Base-by-base conservation (phyloP, 805 yeast genomes). In the Kluyveromyces dobzhanskii region DNA sequence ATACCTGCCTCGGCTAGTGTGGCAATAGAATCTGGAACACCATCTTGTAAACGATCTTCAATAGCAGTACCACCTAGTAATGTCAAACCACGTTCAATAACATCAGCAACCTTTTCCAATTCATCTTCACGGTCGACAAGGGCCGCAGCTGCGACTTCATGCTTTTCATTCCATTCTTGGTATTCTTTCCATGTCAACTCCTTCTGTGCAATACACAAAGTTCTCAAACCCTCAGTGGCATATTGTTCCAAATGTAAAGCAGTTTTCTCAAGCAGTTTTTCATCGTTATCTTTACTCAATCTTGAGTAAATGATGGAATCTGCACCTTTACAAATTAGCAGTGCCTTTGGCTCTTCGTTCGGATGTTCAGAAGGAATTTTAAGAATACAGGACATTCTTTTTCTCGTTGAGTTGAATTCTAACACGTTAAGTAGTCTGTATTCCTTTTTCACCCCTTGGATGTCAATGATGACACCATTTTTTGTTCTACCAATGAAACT, bases 51-150 rank as follows among this genome's bases (percentile, higher is more conserved):
- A 56, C 87, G 69, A 65, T 84, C 94, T 58, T 84, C 94, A 58
- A 84, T 84, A 24, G 92, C 92, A 30, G 94, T 84, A 46, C 92
- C 92, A 51, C 94, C 94, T 17, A 83, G 60, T 38, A 84, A 62
- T 12, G 66, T 67, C 49, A 84, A 65, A 30, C 79, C 78, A 32
- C 74, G 65, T 58, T 84, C 94, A 44, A 84, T 77, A 3, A 76
- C 70, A 43, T 82, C 85, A 9, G 87, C 86, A 30, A 80, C 84
- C 17, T 67, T 75, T 51, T 82, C 92, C 75, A 84, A 75, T 47
- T 72, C 70, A 17, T 69, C 85, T 50, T 80, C 90, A 63, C 94
- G 71, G 32, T 75, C 62, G 4, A 73, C 71, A 25, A 75, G 54
- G 1, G 87, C 70, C 7, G 85, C 71, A 18, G 84, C 70, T 3